Conservation (phyloP, 176 grass and related monocot genomes). For the Carex littledalei region DNA sequence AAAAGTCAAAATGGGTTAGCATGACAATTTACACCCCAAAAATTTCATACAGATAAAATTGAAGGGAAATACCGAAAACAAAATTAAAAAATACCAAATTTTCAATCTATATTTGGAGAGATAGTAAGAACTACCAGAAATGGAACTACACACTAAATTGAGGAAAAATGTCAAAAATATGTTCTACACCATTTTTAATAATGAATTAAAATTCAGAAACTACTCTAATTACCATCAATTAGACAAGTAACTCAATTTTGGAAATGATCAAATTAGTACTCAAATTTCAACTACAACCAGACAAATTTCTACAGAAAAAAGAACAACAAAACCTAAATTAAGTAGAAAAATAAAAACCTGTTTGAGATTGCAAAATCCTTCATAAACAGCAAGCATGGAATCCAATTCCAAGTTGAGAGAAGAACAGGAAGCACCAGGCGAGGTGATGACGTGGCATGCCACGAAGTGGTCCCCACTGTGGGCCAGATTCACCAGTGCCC, state of each 20-base stretch:
- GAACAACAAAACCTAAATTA: background rate
- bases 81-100: background rate
- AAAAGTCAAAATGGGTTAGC: background rate
- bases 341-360: conserved; percentile 35
- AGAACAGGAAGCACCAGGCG: conserved; percentile 28
- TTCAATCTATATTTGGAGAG: background rate
- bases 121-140: background rate
- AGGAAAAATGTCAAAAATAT: background rate
- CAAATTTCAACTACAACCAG: background rate
- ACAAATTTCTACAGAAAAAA: background rate
- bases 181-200: background rate
- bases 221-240: background rate
- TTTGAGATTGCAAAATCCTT: conserved; percentile 90
- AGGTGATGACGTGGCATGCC: conserved; percentile 64
- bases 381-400: conserved; percentile 80
- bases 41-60: background rate
- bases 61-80: background rate
- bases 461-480: conserved; percentile 60
- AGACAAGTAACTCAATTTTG: background rate
- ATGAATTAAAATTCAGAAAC: background rate
- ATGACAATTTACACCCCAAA: background rate
- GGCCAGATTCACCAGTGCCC: conserved; percentile 73
- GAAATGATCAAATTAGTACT: background rate
- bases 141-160: background rate
- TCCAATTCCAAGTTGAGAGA: conserved; percentile 43